phyloP scores from a whole-genome alignment of 345 rosid genomes.

The Eucalyptus erythrocorys region DNA sequence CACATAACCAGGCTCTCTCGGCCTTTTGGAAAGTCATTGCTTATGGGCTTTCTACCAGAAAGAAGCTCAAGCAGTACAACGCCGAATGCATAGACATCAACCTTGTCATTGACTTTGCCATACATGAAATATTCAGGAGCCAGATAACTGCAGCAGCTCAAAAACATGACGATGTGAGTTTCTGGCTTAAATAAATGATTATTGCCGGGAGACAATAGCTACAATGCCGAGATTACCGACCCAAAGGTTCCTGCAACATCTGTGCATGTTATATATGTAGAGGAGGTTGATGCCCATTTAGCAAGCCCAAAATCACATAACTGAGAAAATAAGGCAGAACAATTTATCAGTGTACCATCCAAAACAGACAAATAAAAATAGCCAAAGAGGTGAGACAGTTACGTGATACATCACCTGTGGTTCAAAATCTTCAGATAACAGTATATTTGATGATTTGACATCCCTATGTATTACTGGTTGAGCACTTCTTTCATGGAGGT shows the following conservation, averaged over 20 bases:
- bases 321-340: conserved; percentile 16
- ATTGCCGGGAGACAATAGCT: not conserved
- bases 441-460: conserved; percentile 92
- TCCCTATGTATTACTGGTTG: conserved; percentile 81
- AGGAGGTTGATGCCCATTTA: conserved; percentile 50
- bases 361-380: not conserved
- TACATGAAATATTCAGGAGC: conserved; percentile 98
- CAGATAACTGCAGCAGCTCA: conserved; percentile 53
- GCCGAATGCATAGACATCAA: conserved; percentile 91
- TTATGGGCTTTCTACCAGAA: conserved; percentile 82
- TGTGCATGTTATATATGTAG: conserved; percentile 51
- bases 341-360: not conserved
- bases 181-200: not conserved
- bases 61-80: conserved; percentile 95
- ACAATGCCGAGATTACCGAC: conserved; percentile 15
- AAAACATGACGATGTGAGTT: not conserved
- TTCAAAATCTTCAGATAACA: conserved; percentile 77
- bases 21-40: conserved; percentile 52
- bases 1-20: conserved; percentile 90
- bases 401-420: conserved; percentile 47
- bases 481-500: conserved; percentile 56
- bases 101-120: conserved; percentile 83
- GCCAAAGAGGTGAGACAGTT: not conserved
- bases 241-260: conserved; percentile 98
- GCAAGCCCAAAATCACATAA: conserved; percentile 97